Percentiles rank a stretch among this genome's conserved stretches.
phyloP scores from a whole-genome alignment of 306 rosid species.

The Sesbania bispinosa region DNA sequence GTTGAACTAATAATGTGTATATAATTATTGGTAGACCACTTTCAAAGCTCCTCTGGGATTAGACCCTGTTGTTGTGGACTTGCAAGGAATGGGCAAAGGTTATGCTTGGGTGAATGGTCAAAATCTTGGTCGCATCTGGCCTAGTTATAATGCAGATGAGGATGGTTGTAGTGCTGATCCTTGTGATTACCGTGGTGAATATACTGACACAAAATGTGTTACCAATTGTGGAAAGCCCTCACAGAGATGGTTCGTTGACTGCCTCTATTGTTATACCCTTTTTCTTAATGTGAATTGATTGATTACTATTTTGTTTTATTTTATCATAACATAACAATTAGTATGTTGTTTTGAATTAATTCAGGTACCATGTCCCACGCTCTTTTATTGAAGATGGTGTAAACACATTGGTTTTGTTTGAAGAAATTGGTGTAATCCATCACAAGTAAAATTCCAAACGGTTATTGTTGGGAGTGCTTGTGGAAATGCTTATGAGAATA shows the following conservation, averaged over 20 bases:
- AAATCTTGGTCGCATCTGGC: constrained; percentile 40
- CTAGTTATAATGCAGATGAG: constrained; percentile 24
- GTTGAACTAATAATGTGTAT: too few species aligned
- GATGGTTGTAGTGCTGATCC: constrained; percentile 36
- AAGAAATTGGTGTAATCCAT: constrained; percentile 53
- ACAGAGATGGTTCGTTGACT: constrained; percentile 36
- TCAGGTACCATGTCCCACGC: constrained; percentile 54
- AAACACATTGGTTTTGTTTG: constrained; percentile 50
- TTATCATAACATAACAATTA: too few species aligned
- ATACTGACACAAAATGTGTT: constrained; percentile 34
- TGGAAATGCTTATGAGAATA: constrained; percentile 36
- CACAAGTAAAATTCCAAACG: constrained; percentile 37
- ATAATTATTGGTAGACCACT: too few species aligned
- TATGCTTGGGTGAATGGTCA: constrained; percentile 51
- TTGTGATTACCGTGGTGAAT: constrained; percentile 47
- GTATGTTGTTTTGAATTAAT: not conserved
- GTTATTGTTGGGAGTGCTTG: constrained; percentile 25
- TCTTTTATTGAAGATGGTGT: constrained; percentile 30
- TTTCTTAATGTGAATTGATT: not conserved
- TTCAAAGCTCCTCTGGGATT: constrained; percentile 50
- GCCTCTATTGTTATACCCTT: not conserved
- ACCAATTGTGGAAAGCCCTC: constrained; percentile 45
- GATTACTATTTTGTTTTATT: not conserved
- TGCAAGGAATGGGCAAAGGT: constrained; percentile 47
- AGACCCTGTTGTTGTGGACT: constrained; percentile 40